Evolutionary conservation across 495 filamentous ascomycete species (phyloP), one percentile per base, ranked within the genome.

Genomic region (Hapsidospora chrysogenum): DNA sequence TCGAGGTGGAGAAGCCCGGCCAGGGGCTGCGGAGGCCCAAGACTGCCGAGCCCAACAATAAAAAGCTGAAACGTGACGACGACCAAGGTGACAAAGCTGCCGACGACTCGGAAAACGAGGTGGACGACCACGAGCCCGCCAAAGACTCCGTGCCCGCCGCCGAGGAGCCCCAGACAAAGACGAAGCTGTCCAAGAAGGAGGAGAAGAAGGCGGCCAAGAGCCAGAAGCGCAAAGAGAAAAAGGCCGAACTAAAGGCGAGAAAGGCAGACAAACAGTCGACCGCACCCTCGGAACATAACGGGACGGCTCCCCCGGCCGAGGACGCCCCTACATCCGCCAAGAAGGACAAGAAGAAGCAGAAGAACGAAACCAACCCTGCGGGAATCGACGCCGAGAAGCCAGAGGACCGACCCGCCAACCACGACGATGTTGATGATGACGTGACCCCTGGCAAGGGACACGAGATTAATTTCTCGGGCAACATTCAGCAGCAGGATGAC

Each of bases 121-220:
- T 6, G 23, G 66, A 60, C 15, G 68, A 74, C 45, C 65, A 71
- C 52, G 62, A 66, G 33, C 55, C 53, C 32, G 46, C 51, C 38
- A 41, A 61, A 11, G 69, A 77, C 42, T 93, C 78, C 77, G 82
- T 85, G 54, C 72, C 79, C 35, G 77, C 78, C 5, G 76, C 83
- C 29, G 86, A 86, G 63, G 74, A 72, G 28, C 80, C 81, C 15
- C 44, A 80, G 49, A 92, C 87, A 66, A 89, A 92, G 33, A 54
- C 51, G 36, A 56, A 58, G 35, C 34, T 46, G 13, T 46, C 21
- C 22, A 28, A 27, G 13, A 40, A 34, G 27, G 31, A 38, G 29
- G 41, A 41, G 19, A 37, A 47, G 36, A 50, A 51, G 35, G 44
- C 49, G 31, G 40, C 47, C 28, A 39, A 42, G 30, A 41, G 36